Base-by-base conservation (phyloP, 495 filamentous ascomycete species). In the Opeltia flavorubescens region DNA sequence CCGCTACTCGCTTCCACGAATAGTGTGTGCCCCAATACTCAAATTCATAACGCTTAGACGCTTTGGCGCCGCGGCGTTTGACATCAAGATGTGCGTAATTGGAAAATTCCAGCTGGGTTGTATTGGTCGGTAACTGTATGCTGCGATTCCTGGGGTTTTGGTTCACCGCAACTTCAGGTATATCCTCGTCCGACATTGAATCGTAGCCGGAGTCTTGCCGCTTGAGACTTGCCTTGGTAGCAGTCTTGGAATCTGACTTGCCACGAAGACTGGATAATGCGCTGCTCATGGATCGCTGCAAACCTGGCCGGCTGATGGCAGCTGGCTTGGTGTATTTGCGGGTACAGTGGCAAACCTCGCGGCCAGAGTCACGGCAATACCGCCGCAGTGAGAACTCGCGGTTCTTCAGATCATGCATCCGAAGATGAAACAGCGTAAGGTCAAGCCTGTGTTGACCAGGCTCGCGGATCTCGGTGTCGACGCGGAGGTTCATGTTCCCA, bases 51-150 rank as follows among this genome's bases (percentile, higher is more conserved):
- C 78, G 78, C 63, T 86, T 93, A 45, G 72, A 72, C 25, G 74
- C 66, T 53, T 78, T 84, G 24, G 73, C 64, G 8, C 86, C 84
- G 35, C 77, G 73, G 29, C 86, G 74, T 50, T 71, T 78, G 46
- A 98, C 66, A 50, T 94, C 84, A 25, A 95, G 78, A 57, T 91
- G 87, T 8, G 91, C 91, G 59, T 98, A 98, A 65, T 98, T 98
- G 47, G 86, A 91, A 61, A 95, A 98, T 56, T 96, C 89, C 28
- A 98, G 73, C 59, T 85, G 82, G 53, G 83, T 83, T 33, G 72
- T 83, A 57, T 94, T 89, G 41, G 76, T 81, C 30, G 52, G 56
- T 11, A 51, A 38, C 13, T 45, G 36, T 2, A 52, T 31, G 33
- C 31, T 44, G 43, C 25, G 47, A 23, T 48, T 54, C 57, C 40